Base-by-base conservation (phyloP, 768 basidiomycete species). In the Austroboletus festivus region DNA sequence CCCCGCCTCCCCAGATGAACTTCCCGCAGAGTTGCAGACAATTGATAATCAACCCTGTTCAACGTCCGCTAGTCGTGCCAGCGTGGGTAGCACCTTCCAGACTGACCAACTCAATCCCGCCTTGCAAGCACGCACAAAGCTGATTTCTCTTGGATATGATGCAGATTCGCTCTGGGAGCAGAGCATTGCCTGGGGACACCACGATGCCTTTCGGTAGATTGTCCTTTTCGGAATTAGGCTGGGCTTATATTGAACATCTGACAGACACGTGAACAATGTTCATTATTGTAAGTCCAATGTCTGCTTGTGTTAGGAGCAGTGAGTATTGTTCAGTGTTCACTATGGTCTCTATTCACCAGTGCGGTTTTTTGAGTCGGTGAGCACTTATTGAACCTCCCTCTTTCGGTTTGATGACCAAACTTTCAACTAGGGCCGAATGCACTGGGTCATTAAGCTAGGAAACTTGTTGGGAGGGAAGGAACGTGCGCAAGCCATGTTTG, bases 221-320 rank as follows among this genome's bases (percentile, higher is more conserved):
- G 12, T 22, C 44, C 23, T 21, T 15, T 38, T 23, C 23, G 16
- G 16, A 13, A 4, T 5, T 21, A n/a, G 4, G 0, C 31, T 33
- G 15, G 4, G 31, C 31, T 21, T 5, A 6, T 5, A 8, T 40
- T 52, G 13, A 50, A 33, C 9, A 10, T 44, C 37, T 9, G 11
- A 15, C 44, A 89, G 87, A 61, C 87, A 89, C 56, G 86, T 89
- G 20, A 89, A 89, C 55, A 89, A 89, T 53, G 83, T 80, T 15
- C 80, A 79, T 49, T 89, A 89, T 60, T 68, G 86, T 88, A 56
- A 61, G 65, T 54, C 4, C 8, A 18, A 22, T 23, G 34, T 50
- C 11, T 31, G 31, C 45, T 41, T 26, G 23, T 24, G 4, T 22
- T 31, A 4, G 12, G 33, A 40, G 15, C 3, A 51, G 39, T 39